Conservation (phyloP, 2,329 filamentous ascomycete genomes). For the Claviceps arundinis region DNA sequence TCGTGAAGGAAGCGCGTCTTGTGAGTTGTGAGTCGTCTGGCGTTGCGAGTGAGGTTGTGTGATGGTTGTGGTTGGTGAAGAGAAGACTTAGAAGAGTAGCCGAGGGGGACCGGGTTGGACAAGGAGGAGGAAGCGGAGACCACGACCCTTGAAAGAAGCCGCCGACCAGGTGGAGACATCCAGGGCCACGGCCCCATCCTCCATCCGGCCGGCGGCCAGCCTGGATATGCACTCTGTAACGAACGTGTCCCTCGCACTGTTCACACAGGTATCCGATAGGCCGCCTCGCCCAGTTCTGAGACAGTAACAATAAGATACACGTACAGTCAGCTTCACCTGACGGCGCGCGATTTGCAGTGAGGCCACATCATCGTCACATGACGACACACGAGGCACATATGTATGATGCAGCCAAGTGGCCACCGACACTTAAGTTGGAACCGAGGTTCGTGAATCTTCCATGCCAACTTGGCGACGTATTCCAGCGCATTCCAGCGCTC, state of each 20-base stretch:
- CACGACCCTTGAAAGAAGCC: not conserved
- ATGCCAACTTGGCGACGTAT: not conserved
- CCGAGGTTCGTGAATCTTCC: not conserved
- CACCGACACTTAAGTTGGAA: not conserved
- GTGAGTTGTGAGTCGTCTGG: not conserved
- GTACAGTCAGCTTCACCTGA: not conserved
- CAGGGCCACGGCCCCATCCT: not conserved
- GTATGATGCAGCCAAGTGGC: not conserved
- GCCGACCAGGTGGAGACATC: not conserved
- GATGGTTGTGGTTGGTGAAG: not conserved
- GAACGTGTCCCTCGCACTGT: not conserved
- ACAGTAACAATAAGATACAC: not conserved
- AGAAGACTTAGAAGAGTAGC: not conserved
- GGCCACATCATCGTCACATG: not conserved
- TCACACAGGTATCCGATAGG: not conserved
- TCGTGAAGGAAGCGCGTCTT: not conserved
- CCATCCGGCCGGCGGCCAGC: not conserved
- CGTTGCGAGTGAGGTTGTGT: not conserved
- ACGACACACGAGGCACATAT: not conserved
- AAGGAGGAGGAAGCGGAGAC: slow-evolving; percentile 1
- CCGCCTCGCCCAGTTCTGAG: not conserved
- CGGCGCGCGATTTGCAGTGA: not conserved
- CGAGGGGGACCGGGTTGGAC: not conserved
- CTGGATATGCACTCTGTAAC: not conserved
- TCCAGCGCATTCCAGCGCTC: too few species aligned